Base-by-base conservation (phyloP, 164 flowering plant species). In the Nymphaea colorata region DNA sequence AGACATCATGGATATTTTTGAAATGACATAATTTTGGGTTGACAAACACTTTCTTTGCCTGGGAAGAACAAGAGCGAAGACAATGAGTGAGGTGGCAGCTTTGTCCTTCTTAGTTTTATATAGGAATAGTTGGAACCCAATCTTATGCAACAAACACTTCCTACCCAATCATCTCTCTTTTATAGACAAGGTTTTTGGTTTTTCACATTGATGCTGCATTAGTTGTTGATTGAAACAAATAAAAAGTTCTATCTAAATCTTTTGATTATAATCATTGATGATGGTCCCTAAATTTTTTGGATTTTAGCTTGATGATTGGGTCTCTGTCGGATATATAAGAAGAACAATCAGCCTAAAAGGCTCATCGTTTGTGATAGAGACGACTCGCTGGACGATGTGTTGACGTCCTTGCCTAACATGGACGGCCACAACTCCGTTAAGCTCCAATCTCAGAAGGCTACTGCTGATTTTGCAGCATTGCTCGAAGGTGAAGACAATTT, bases 251-350 rank as follows among this genome's bases (percentile, higher is more conserved):
- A 12, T 11, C 12, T 6, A 67, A 2, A 5, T 4, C 12, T 11
- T 62, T 14, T 8, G 5, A n/a, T 60, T 2, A 51, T 41, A 0
- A 45, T 18, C 47, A 25, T 45, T 0, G 18, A 18, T 41, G 18
- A 3, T 55, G 59, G 36, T 25, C 36, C 36, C 36, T 25, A 25
- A 25, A 47, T 47, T 47, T 47, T 25, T 47, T 51, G 8, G 14
- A 51, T 51, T 61, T 60, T 73, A 93, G 98, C 87, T 91, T 64
- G 98, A 93, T 73, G 98, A 93, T 66, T 93, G 94, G 97, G 97
- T 5, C 64, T 93, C 47, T 93, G 98, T 57, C 92, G 98, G 67
- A 91, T 93, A 16, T 93, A 93, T 80, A 89, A 93, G 87, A 93
- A 93, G 84, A 61, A 61, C 64, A 87, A 77, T 80, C 85, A 84